Percentiles rank a stretch among this genome's conserved stretches.
phyloP scores from a whole-genome alignment of 331 rosid species.

The Stylosanthes scabra region DNA sequence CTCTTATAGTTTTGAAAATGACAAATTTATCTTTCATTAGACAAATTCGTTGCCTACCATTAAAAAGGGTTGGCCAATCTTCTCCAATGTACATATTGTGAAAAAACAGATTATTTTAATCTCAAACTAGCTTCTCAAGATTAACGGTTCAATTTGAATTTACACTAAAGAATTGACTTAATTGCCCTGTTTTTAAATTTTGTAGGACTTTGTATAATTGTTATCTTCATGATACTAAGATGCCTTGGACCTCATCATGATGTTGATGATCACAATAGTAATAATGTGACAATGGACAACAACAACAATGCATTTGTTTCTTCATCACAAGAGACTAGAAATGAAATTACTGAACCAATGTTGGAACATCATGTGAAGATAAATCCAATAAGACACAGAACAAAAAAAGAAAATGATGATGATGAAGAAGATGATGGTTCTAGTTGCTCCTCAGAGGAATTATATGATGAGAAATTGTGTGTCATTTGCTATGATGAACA shows the following conservation, averaged over 20 bases:
- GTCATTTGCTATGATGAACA: constrained; percentile 80
- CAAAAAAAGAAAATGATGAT: constrained; percentile 52
- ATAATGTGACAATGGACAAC: not conserved
- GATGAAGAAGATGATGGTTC: constrained; percentile 53
- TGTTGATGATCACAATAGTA: constrained; percentile 24
- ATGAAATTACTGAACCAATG: constrained; percentile 59
- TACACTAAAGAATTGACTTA: not conserved
- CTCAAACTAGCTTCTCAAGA: no score
- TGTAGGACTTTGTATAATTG: constrained; percentile 53
- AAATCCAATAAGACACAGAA: no score
- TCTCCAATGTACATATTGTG: no score
- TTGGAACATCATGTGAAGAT: constrained; percentile 22
- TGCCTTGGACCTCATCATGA: constrained; percentile 64
- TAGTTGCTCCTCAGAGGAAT: constrained; percentile 71
- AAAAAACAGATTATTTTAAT: no score
- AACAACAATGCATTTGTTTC: constrained; percentile 1
- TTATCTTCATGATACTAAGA: constrained; percentile 53
- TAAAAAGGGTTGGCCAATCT: no score
- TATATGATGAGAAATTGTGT: constrained; percentile 81
- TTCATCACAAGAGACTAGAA: constrained; percentile 19
- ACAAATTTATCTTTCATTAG: no score
- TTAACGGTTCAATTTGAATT: no score
- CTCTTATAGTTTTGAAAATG: no score
- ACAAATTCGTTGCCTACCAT: no score
- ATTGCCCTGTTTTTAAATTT: not conserved